These are phyloP conservation scores for Podaxis sp. DNA, from an alignment of 768 basidiomycete genomes.

Conservation along the genomic window DNA sequence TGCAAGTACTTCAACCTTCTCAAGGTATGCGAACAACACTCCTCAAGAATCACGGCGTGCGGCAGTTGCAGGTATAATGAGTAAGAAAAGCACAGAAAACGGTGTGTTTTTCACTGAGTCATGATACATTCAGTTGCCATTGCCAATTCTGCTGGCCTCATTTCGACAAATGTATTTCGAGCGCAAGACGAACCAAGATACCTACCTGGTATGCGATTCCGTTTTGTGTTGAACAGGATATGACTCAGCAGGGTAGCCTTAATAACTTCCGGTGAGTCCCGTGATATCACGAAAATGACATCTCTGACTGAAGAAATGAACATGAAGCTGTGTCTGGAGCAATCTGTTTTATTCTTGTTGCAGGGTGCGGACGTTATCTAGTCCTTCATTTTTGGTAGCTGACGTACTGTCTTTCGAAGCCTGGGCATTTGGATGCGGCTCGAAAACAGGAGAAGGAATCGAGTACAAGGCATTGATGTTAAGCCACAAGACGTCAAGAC, in stretches of 20 bases:
- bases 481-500: constrained; percentile 42
- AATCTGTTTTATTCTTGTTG: constrained; percentile 38
- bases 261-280: constrained; percentile 35
- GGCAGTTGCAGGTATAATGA: constrained; percentile 48
- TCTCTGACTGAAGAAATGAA: neutral
- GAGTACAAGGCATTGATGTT: constrained; percentile 32
- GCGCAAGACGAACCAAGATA: constrained; percentile 47
- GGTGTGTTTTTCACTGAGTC: neutral
- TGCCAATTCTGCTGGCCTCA: constrained; percentile 44
- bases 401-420: constrained; percentile 18
- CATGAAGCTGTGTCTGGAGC: constrained; percentile 41
- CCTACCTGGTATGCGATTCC: constrained; percentile 30
- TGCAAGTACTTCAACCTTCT: neutral
- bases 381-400: neutral
- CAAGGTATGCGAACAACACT: constrained; percentile 43
- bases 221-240: neutral
- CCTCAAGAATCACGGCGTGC: constrained; percentile 44
- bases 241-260: constrained; percentile 24
- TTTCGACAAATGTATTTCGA: constrained; percentile 49
- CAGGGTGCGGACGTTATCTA: constrained; percentile 22
- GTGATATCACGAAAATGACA: neutral
- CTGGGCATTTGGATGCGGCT: constrained; percentile 44
- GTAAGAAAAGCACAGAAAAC: constrained; percentile 19
- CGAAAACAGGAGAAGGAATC: constrained; percentile 43
- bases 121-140: constrained; percentile 31